Evolutionary conservation across 148 eudicot species (phyloP).

Genomic region (Oxyria digyna): DNA sequence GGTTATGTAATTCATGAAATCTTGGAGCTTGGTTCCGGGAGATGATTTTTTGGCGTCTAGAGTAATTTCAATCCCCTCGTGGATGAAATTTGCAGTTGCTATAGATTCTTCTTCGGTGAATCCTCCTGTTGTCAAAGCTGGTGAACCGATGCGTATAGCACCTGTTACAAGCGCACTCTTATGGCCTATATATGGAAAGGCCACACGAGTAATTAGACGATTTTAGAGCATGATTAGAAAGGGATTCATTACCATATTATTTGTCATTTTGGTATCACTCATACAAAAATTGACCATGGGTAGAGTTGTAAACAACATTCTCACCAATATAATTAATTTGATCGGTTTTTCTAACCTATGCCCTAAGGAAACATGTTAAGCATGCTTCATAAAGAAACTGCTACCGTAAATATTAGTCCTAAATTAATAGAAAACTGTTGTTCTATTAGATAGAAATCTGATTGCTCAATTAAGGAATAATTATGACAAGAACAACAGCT

Average conservation of each 20-base stretch:
- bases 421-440: too few relatives aligned
- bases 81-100: constrained; percentile 60
- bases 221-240: neutral
- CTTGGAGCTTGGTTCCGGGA: constrained; percentile 66
- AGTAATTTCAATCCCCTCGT: constrained; percentile 73
- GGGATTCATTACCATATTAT: too few relatives aligned
- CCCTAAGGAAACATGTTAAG: too few relatives aligned
- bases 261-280: too few relatives aligned
- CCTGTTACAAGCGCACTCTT: constrained; percentile 85
- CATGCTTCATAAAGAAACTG: too few relatives aligned
- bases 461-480: too few relatives aligned
- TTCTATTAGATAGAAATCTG: too few relatives aligned
- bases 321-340: too few relatives aligned
- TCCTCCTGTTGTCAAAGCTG: constrained; percentile 88
- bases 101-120: constrained; percentile 61
- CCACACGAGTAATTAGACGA: neutral
- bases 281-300: constrained; percentile 52
- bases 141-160: constrained; percentile 78
- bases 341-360: too few relatives aligned
- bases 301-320: constrained; percentile 69
- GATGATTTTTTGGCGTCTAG: constrained; percentile 47
- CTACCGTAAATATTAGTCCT: too few relatives aligned
- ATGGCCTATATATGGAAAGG: constrained; percentile 31
- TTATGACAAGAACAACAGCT: neutral
- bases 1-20: constrained; percentile 50